Conservation (phyloP, 495 filamentous ascomycete genomes). For the Pyrenula massariospora region DNA sequence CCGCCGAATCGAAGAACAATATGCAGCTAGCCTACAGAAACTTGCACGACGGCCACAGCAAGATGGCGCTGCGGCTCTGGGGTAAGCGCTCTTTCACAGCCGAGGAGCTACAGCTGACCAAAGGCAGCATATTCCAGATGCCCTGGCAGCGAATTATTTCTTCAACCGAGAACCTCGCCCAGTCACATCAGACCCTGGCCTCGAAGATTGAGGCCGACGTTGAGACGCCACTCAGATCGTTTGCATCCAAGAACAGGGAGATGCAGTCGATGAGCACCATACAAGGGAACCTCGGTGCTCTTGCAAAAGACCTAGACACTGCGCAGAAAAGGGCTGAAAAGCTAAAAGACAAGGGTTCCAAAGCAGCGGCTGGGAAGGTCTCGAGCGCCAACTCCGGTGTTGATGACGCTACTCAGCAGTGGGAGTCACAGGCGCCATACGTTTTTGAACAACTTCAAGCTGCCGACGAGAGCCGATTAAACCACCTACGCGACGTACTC, state of each 20-base stretch:
- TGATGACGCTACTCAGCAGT: conserved; percentile 68
- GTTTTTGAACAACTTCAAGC: conserved; percentile 92
- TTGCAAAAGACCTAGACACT: conserved; percentile 76
- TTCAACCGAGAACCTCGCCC: conserved; percentile 66
- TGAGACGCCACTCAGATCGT: conserved; percentile 71
- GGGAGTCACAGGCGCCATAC: conserved; percentile 92
- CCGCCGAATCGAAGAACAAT: conserved; percentile 81
- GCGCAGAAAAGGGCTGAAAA: conserved; percentile 85
- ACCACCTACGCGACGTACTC: conserved; percentile 83
- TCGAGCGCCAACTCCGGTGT: conserved; percentile 62
- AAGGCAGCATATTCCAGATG: conserved; percentile 66
- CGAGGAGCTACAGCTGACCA: conserved; percentile 7
- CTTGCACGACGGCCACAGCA: conserved; percentile 57
- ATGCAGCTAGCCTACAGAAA: conserved; percentile 75
- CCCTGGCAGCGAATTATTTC: conserved; percentile 88
- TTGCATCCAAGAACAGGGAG: conserved; percentile 59
- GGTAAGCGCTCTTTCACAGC: conserved; percentile 42
- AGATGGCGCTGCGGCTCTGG: conserved; percentile 66
- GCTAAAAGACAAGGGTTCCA: conserved; percentile 65
- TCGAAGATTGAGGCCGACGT: conserved; percentile 84
- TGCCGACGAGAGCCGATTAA: conserved; percentile 77
- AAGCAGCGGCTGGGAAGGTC: conserved; percentile 68
- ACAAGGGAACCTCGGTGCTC: conserved; percentile 61
- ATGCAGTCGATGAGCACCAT: conserved; percentile 77
- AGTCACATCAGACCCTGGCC: conserved; percentile 74